These are phyloP conservation scores for Tuber melanosporum DNA, from an alignment of 495 filamentous ascomycete genomes.

Conservation along the genomic window DNA sequence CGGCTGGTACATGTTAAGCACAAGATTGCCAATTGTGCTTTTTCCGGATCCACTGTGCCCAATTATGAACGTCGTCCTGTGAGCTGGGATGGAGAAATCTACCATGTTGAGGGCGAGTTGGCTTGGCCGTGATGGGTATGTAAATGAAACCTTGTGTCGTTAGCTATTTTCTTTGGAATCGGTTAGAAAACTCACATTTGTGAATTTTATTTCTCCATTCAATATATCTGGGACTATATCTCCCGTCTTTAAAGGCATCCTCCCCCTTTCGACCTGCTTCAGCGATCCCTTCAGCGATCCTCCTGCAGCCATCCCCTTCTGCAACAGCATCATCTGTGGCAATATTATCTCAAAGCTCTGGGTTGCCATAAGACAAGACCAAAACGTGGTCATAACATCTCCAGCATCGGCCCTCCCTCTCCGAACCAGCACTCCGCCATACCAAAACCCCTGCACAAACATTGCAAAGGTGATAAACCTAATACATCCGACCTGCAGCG, in stretches of 20 bases:
- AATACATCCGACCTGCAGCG: constrained; percentile 63
- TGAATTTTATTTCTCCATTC: constrained; percentile 62
- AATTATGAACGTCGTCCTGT: constrained; percentile 72
- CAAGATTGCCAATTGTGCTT: constrained; percentile 75
- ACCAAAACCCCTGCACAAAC: constrained; percentile 91
- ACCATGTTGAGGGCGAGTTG: constrained; percentile 55
- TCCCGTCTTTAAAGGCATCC: constrained; percentile 23
- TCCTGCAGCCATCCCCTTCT: constrained; percentile 73
- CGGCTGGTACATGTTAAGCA: constrained; percentile 70
- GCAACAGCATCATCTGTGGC: constrained; percentile 65
- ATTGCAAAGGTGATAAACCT: constrained; percentile 68
- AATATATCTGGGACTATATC: constrained; percentile 46
- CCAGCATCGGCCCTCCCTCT: constrained; percentile 52
- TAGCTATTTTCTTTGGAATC: constrained; percentile 3
- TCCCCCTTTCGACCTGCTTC: constrained; percentile 38
- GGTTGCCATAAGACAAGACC: constrained; percentile 67
- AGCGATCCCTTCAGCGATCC: constrained; percentile 52
- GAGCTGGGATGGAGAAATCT: constrained; percentile 62
- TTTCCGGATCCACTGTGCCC: constrained; percentile 89
- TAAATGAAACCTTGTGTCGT: constrained; percentile 63
- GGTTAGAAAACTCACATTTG: constrained; percentile 52
- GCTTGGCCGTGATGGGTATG: constrained; percentile 69
- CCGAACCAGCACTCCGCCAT: constrained; percentile 62
- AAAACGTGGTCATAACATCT: constrained; percentile 76
- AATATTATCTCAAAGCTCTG: constrained; percentile 66